These are phyloP conservation scores for Candida tetrigidarum DNA, from an alignment of 1,139 yeast genomes.

Conservation along the genomic window DNA sequence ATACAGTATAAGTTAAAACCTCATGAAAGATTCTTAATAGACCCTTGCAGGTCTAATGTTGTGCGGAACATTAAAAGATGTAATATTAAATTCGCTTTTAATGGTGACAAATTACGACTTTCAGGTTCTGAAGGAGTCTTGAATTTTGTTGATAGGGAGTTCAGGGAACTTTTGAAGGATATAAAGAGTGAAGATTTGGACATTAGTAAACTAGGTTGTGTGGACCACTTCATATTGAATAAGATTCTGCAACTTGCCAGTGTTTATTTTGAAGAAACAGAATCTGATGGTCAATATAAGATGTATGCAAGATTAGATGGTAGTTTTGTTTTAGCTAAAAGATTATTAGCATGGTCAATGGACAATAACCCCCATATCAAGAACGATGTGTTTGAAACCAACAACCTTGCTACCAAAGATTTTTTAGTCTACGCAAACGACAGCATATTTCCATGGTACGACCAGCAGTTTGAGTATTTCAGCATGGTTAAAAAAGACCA, in stretches of 20 bases:
- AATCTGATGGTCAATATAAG: constrained; percentile 19
- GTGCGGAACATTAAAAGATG: constrained; percentile 5
- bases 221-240: constrained; percentile 26
- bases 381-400: constrained; percentile 19
- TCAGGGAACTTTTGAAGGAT: constrained; percentile 6
- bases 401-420: constrained; percentile 9
- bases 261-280: constrained; percentile 33
- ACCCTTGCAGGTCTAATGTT: constrained; percentile 7
- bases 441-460: constrained; percentile 39
- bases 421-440: constrained; percentile 37
- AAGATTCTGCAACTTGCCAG: constrained; percentile 37
- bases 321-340: constrained; percentile 37
- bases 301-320: constrained; percentile 9
- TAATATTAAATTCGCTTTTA: constrained; percentile 6
- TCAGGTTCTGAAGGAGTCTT: constrained; percentile 10
- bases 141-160: constrained; percentile 7
- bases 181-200: constrained; percentile 34
- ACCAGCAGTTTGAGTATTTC: constrained; percentile 27
- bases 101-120: constrained; percentile 5
- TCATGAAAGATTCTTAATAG: constrained; percentile 50
- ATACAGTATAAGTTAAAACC: constrained; percentile 9
- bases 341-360: constrained; percentile 44
- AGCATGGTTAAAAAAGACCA: constrained; percentile 7
- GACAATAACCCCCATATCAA: constrained; percentile 36
- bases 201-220: constrained; percentile 31